Evolutionary conservation across 2,329 filamentous ascomycete species (phyloP).

Genomic region (Penicillium janthinellum): DNA sequence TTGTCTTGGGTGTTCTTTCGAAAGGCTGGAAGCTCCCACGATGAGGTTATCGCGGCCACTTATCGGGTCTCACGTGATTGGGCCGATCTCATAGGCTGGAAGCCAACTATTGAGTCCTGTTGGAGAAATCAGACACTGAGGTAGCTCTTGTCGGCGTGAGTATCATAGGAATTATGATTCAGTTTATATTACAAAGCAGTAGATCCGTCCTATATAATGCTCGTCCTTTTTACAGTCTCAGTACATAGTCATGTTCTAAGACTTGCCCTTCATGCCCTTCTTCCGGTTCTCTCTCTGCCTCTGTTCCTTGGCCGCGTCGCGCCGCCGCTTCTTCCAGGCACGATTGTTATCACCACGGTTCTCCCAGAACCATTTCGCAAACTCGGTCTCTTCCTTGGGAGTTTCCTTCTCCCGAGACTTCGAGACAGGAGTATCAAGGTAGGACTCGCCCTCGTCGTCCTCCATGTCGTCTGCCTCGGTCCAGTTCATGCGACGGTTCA

Average conservation of each 20-base stretch:
- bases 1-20: conserved; percentile 6
- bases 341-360: conserved; percentile 54
- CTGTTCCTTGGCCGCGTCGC: conserved; percentile 63
- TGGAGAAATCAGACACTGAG: background rate
- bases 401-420: conserved; percentile 18
- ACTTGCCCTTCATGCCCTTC: conserved; percentile 47
- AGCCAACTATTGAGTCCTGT: background rate
- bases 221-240: background rate
- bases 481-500: conserved; percentile 48
- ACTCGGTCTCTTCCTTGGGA: conserved; percentile 54
- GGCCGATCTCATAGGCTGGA: background rate
- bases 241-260: conserved; percentile 6
- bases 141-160: background rate
- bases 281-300: conserved; percentile 62
- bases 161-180: background rate
- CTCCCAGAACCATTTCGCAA: conserved; percentile 64
- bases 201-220: background rate
- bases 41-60: conserved; percentile 16
- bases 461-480: conserved; percentile 26
- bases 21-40: conserved; percentile 6
- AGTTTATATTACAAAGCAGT: background rate
- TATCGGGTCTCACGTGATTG: conserved; percentile 18
- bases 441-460: conserved; percentile 30
- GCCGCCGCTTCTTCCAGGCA: conserved; percentile 56
- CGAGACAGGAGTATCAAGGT: conserved; percentile 29